Conservation (phyloP, 192 early-diverging fungal genomes). For the Umbelopsis sp. region DNA sequence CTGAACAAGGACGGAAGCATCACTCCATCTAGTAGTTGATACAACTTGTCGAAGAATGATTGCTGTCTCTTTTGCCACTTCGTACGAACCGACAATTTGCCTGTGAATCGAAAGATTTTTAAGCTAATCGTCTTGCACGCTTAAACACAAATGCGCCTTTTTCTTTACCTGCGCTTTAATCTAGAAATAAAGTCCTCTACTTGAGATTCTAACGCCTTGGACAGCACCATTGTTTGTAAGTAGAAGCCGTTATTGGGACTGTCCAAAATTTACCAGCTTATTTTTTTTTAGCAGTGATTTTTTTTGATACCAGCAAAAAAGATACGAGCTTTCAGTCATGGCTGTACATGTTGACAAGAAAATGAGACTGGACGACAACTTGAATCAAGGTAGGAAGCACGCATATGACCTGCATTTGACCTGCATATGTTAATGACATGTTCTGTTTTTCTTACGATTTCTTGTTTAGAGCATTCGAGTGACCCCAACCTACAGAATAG, state of each 20-base stretch:
- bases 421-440: background rate
- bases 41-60: constrained; percentile 77
- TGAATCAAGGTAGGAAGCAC: background rate
- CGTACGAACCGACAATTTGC: constrained; percentile 70
- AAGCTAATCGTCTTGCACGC: background rate
- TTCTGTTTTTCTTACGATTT: background rate
- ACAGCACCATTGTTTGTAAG: constrained; percentile 28
- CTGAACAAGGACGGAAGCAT: constrained; percentile 59
- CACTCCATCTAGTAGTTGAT: constrained; percentile 72
- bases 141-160: background rate
- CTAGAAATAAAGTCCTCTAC: constrained; percentile 46
- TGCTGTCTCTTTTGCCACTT: constrained; percentile 72
- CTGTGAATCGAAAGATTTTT: constrained; percentile 28
- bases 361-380: constrained; percentile 1
- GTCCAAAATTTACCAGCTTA: constrained; percentile 9
- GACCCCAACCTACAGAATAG: background rate
- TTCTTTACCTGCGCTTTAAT: constrained; percentile 45
- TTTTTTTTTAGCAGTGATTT: constrained; percentile 8
- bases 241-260: background rate
- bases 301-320: background rate
- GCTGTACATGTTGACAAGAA: background rate
- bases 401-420: background rate
- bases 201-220: constrained; percentile 40
- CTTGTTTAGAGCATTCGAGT: background rate
- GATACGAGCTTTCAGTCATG: background rate